These are phyloP conservation scores for Isatis lusitanica DNA, from an alignment of 441 rosid species.

Conservation along the genomic window DNA sequence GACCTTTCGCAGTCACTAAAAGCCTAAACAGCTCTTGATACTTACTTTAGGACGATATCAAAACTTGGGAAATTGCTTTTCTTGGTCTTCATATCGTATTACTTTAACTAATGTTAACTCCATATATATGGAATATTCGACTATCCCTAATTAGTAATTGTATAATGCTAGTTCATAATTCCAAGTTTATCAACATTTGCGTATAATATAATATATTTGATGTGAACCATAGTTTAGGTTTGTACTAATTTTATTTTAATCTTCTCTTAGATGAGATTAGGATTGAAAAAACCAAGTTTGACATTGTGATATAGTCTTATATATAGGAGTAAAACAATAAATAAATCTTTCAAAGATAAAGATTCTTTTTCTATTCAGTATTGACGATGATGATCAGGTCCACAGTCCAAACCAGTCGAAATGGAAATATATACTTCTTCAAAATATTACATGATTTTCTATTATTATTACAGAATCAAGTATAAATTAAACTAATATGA, in stretches of 20 bases:
- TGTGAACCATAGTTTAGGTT: background rate
- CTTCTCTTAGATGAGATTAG: background rate
- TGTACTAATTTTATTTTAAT: conserved; percentile 6
- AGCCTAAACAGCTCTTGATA: conserved; percentile 26
- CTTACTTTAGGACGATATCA: conserved; percentile 10
- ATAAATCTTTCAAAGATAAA: background rate
- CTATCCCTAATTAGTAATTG: conserved; percentile 2
- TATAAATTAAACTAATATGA: background rate
- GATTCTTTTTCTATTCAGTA: background rate
- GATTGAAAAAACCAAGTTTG: conserved; percentile 15
- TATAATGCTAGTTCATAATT: background rate
- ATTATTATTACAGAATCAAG: background rate
- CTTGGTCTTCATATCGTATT: background rate
- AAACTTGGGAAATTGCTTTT: conserved; percentile 5
- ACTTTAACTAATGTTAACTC: conserved; percentile 6
- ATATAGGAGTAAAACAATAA: background rate
- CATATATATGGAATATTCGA: conserved; percentile 18
- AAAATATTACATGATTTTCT: background rate
- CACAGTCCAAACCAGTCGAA: background rate
- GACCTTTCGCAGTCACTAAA: conserved; percentile 20
- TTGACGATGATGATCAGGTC: conserved; percentile 3
- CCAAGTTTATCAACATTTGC: background rate
- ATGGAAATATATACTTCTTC: background rate
- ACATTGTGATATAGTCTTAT: conserved; percentile 6
- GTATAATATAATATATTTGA: background rate